Base-by-base conservation (phyloP, 768 basidiomycete species). In the Auricularia heimuer region DNA sequence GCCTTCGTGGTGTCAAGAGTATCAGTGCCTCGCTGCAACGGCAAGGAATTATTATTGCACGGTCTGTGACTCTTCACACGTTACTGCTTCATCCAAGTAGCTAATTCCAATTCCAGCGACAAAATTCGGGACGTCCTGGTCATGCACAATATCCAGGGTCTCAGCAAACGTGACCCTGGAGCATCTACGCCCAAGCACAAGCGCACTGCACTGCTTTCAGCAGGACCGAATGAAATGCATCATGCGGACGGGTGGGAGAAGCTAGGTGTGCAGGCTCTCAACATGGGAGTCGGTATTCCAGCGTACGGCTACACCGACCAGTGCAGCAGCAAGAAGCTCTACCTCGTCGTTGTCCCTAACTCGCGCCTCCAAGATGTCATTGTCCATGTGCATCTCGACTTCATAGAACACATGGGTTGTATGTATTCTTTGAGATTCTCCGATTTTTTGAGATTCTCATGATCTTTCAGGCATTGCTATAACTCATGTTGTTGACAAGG, bases 321-420 rank as follows among this genome's bases (percentile, higher is more conserved):
- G 63, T 74, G 68, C 65, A 67, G 65, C 1, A 72, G 68, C 33
- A 47, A 24, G 7, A 34, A 71, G 21, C 67, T 70, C 2, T 61
- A 65, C 36, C 1, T 75, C 47, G 12, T 34, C 36, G 67, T 73
- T 18, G 66, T 77, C 8, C 76, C 73, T 2, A 71, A 76, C 54
- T 67, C 62, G 21, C 69, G 70, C 18, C 67, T 67, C 2, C 65
- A 68, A 8, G 68, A 51, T 14, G 68, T 70, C 14, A 64, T 76
- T 37, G 75, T 71, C 21, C 75, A 78, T 69, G 42, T 75, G 1
- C 76, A 68, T 64, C 70, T 77, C 37, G 77, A 78, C 65, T 68
- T 76, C 21, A 35, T 76, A 4, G 70, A 75, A 35, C 66, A 71
- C 36, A 63, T 44, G 60, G 70, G 68, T 21, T 69, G 73, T 75